phyloP scores from a whole-genome alignment of 2,329 filamentous ascomycete species.

The Colletotrichum agaves region DNA sequence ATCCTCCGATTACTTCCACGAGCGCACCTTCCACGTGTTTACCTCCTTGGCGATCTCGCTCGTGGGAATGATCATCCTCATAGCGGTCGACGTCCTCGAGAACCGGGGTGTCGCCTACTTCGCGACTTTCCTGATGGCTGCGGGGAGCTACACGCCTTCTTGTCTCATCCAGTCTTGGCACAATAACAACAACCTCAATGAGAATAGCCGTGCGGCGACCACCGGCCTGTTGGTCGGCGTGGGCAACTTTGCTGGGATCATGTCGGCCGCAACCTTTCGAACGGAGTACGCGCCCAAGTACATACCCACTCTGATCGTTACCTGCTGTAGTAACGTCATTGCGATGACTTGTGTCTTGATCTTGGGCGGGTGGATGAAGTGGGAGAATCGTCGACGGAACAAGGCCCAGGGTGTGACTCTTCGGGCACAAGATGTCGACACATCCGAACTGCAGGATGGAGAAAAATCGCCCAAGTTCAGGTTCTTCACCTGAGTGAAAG shows the following conservation, averaged over 20 bases:
- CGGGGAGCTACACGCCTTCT: conserved; percentile 57
- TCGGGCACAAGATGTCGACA: conserved; percentile 52
- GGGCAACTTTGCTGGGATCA: conserved; percentile 59
- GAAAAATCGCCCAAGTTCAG: conserved; percentile 51
- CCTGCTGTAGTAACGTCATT: conserved; percentile 54
- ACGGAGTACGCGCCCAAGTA: conserved; percentile 60
- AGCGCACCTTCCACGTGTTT: conserved; percentile 59
- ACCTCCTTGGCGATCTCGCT: conserved; percentile 45
- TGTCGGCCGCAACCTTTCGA: conserved; percentile 51
- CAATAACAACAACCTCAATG: conserved; percentile 55
- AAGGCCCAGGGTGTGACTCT: conserved; percentile 48
- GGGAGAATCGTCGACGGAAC: conserved; percentile 54
- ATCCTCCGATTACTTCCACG: conserved; percentile 57
- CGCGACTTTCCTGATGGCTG: conserved; percentile 61
- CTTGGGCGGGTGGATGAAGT: conserved; percentile 57
- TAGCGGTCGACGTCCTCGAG: conserved; percentile 45
- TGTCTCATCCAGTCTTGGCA: conserved; percentile 63
- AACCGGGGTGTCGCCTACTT: conserved; percentile 60
- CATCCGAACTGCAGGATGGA: conserved; percentile 49
- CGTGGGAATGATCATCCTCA: conserved; percentile 59
- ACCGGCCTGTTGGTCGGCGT: conserved; percentile 60
- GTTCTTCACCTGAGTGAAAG: conserved; percentile 41
- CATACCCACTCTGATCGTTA: conserved; percentile 54
- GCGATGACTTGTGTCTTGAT: conserved; percentile 52
- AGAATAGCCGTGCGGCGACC: conserved; percentile 56